Evolutionary conservation across 768 basidiomycete species (phyloP), one percentile per base, ranked within the genome.

Genomic region (Rhodotorula babjevae): DNA sequence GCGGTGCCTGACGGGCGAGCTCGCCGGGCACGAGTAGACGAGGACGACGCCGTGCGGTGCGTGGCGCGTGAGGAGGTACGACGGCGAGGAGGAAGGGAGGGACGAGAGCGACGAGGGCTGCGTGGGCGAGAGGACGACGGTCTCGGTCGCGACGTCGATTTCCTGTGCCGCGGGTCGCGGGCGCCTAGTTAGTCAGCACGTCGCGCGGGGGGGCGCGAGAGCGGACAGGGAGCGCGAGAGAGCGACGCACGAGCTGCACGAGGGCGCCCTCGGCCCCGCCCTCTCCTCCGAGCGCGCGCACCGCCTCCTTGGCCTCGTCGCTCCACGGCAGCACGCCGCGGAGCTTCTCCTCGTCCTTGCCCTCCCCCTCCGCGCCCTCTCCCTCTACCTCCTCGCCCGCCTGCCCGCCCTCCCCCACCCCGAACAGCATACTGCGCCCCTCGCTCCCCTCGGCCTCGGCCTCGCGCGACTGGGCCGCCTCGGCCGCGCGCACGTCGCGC

Each of bases 1-100:
- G 57, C 93, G 86, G 72, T 88, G 84, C 78, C 91, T 92, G 82
- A 96, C 85, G 2, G 90, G 90, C 12, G 90, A 91, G 23, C 81
- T 78, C 7, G 88, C 85, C 0, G 94, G 94, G 80, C 94, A 98
- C 29, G 90, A 90, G 81, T 97, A 98, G 68, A 33, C 27, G 27
- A 21, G 47, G 18, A 52, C 23, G 23, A 52, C 12, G 44, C 12
- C 12, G 44, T 2, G 44, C 12, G 86, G 73, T 67, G 74, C 15
- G 40, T 56, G 63, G 21, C 57, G 19, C 61, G 65, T 55, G 65
- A 65, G 73, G 67, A 47, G 73, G 58, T 72, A 67, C 49, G 63
- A 55, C 21, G 42, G 65, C n/a, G 71, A 31, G 31, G 69, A 68
- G 23, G n/a, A 0, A 6, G 67, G 59, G 25, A 78, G 15, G 18